Percentiles rank a stretch among this genome's conserved stretches.
These are phyloP conservation scores for Globisporangium cystogenes DNA, from an alignment of 352 stramenopile species.

Conservation along the genomic window DNA sequence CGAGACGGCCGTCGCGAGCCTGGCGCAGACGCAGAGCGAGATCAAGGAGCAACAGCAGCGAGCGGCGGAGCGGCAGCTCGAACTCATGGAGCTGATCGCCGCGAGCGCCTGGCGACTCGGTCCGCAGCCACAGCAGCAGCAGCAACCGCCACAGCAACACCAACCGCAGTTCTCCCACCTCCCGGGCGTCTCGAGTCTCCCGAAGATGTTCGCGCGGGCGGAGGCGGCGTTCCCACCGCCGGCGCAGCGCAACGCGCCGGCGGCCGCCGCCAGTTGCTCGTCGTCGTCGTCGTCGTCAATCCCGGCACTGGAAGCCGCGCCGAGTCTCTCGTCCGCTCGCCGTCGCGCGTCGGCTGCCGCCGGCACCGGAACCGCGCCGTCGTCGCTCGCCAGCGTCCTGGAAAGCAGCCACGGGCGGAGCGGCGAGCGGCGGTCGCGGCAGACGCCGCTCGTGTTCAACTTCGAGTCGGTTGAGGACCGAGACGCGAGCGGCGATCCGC, in stretches of 20 bases:
- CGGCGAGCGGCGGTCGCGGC: background rate
- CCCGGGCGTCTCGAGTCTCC: background rate
- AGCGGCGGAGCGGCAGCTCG: conserved; percentile 23
- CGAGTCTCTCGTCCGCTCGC: conserved; percentile 1
- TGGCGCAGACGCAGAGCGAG: conserved; percentile 31
- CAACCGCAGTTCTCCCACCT: background rate
- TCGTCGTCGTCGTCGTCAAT: background rate
- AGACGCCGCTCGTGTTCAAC: conserved; percentile 29
- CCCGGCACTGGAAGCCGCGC: background rate
- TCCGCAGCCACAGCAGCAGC: conserved; percentile 4
- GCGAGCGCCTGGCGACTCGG: background rate
- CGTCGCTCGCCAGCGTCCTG: background rate
- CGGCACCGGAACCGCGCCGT: background rate
- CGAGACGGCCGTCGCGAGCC: conserved; percentile 31
- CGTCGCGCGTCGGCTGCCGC: background rate
- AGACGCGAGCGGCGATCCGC: background rate
- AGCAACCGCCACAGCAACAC: background rate
- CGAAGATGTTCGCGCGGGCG: background rate
- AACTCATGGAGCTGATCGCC: conserved; percentile 32
- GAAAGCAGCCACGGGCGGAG: background rate
- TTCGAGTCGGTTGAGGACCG: conserved; percentile 36
- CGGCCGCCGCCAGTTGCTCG: too few species aligned
- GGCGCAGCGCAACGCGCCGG: background rate
- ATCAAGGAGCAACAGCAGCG: conserved; percentile 38
- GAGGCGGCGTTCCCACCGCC: background rate